Base-by-base conservation (phyloP, 495 filamentous ascomycete genomes). In the Penicillium arizonense region DNA sequence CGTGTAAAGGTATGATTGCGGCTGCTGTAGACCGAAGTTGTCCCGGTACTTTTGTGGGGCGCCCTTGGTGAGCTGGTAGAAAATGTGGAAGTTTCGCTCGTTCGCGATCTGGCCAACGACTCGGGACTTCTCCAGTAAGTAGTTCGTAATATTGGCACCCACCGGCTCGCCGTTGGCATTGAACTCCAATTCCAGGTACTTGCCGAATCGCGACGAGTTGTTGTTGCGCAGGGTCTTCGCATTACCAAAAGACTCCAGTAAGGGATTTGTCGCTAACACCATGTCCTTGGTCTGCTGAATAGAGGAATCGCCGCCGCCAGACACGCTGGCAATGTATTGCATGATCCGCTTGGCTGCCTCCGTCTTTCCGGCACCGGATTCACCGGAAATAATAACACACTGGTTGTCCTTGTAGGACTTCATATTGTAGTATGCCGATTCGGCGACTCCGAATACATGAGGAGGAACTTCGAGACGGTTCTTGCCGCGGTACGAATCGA, bases 361-460 rank as follows among this genome's bases (percentile, higher is more conserved):
- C n/a, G 95, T 99, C 76, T 99, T 99, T 61, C 95, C 95, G 10
- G 95, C 95, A 52, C 95, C 95, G 8, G 95, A 97, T 77, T 99
- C 95, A 57, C 95, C 95, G 18, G 92, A 97, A 55, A 99, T 99
- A 68, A 99, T 99, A 45, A 99, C 92, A 74, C 95, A 99, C 65
- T 99, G 95, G 74, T 97, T 97, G 55, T 97, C 95, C 62, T 92
- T 93, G 79, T 99, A 97, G 14, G 90, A 92, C 58, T 97, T 97
- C 95, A 99, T 97, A 77, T 99, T 97, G 75, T 97, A 97, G 76
- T 99, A 97, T 44, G 92, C 74, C 4, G 91, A 87, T 73, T 99
- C 95, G 59, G 95, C 95, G 65, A 97, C 92, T 42, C 90, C 94
- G 72, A 96, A 99, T 55, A 99, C 95, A 69, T 99, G 95, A 8